Evolutionary conservation across 352 stramenopile genomes (phyloP), one percentile per base, ranked within the genome.

Genomic region (Phytophthora podocarpi): DNA sequence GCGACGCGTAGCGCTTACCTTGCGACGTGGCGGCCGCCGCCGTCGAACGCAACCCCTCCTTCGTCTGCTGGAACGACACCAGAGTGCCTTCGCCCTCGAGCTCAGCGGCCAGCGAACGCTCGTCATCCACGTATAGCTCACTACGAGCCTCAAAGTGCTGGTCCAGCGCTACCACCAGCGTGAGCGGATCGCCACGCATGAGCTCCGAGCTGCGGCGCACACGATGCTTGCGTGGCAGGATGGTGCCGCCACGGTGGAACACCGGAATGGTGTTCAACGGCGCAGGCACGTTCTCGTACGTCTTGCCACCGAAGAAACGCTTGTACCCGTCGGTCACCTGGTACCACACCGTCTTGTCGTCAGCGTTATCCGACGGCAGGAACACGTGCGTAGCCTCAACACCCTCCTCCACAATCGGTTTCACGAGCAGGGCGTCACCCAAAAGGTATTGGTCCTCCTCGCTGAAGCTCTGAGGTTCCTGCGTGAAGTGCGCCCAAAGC

Each of bases 131-230:
- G 72, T 99, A 99, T 0, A 99, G 78, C 23, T 74, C 51, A 12
- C 98, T 97, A 3, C 56, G 54, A 7, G 97, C 97, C 30, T 82
- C 69, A n/a, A 85, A 79, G 18, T 72, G 61, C 9, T 72, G 67
- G 64, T 99, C 88, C 31, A 99, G 74, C 20, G 97, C 90, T 59
- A 99, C 80, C 30, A 98, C 91, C 9, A 99, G 82, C 37, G 97
- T 99, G 60, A 98, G 98, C 28, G 98, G 98, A 67, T 99, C 98
- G 28, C 90, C 80, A n/a, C 70, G 82, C 97, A 99, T 99, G 28
- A 98, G 79, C 18, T 86, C 68, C 47, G 95, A 93, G 55, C 82
- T 98, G 46, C 98, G 86, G 36, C 98, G 90, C 32, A 99, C 81
- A 21, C 98, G 87, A 70, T 99, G 91, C 74, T 99, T 98, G 50